Evolutionary conservation across 495 filamentous ascomycete species (phyloP).

Genomic region (Pseudevernia furfuracea): DNA sequence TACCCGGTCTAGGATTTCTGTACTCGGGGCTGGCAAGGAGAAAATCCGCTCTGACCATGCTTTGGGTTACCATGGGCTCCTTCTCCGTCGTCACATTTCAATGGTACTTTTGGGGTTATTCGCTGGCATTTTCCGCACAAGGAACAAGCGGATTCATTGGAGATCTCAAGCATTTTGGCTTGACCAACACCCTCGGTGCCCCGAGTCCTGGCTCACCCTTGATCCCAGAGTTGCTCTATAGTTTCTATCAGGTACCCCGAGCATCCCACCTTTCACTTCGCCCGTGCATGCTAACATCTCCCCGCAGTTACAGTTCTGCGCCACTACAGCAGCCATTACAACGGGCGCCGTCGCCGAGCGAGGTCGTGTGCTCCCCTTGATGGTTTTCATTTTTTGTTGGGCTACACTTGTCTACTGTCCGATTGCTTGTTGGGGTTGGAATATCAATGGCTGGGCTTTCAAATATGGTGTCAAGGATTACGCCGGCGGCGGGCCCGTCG

Average conservation of each 20-base stretch:
- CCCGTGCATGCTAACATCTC: not conserved
- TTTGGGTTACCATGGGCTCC: slow-evolving; percentile 62
- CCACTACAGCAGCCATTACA: slow-evolving; percentile 83
- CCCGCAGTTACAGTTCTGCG: slow-evolving; percentile 86
- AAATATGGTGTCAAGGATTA: slow-evolving; percentile 94
- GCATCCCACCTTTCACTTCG: not conserved
- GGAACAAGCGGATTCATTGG: slow-evolving; percentile 62
- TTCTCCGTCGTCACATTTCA: slow-evolving; percentile 61
- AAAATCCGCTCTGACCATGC: slow-evolving; percentile 61
- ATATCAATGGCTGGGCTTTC: slow-evolving; percentile 85
- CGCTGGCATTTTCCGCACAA: slow-evolving; percentile 57
- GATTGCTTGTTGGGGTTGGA: slow-evolving; percentile 92
- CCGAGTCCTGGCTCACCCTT: slow-evolving; percentile 57
- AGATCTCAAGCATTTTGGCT: slow-evolving; percentile 55
- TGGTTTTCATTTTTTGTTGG: slow-evolving; percentile 96
- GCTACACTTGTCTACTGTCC: slow-evolving; percentile 96
- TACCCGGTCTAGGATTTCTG: slow-evolving; percentile 64
- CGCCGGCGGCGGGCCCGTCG: slow-evolving; percentile 93
- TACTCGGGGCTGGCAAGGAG: slow-evolving; percentile 58
- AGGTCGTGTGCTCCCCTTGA: slow-evolving; percentile 85
- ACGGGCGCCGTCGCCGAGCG: slow-evolving; percentile 90
- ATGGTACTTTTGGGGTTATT: slow-evolving; percentile 73
- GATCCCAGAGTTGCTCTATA: slow-evolving; percentile 56
- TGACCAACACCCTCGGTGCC: slow-evolving; percentile 55
- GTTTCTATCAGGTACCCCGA: slow-evolving; percentile 57